phyloP scores from a whole-genome alignment of 495 filamentous ascomycete species.

The Evansstolkia leycettana region DNA sequence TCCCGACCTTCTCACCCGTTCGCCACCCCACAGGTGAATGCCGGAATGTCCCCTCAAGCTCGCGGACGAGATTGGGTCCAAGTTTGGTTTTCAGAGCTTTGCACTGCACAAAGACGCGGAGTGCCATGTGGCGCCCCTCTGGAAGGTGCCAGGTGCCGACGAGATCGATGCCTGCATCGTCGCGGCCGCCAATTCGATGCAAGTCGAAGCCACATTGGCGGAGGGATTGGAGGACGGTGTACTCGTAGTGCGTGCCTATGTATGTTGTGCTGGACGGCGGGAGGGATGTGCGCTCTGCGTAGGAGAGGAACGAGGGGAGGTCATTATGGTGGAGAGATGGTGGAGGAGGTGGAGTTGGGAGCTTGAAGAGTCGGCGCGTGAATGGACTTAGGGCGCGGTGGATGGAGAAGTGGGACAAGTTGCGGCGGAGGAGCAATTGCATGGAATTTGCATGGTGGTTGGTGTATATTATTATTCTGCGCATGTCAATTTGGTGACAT shows the following conservation, averaged over 20 bases:
- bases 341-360: conserved; percentile 26
- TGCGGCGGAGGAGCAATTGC: conserved; percentile 4
- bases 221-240: conserved; percentile 56
- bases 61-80: conserved; percentile 58
- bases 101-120: conserved; percentile 70
- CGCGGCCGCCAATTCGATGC: conserved; percentile 56
- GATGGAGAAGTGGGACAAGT: conserved; percentile 8
- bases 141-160: conserved; percentile 67
- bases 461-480: too few relatives aligned
- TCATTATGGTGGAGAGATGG: conserved; percentile 47
- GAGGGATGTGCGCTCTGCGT: conserved; percentile 42
- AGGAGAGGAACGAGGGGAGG: conserved; percentile 57
- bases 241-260: conserved; percentile 52
- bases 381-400: conserved; percentile 17
- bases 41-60: conserved; percentile 72
- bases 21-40: conserved; percentile 60
- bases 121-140: conserved; percentile 21
- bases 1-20: conserved; percentile 43
- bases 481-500: too few relatives aligned
- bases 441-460: too few relatives aligned
- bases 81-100: conserved; percentile 49
- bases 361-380: conserved; percentile 29
- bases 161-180: conserved; percentile 76
- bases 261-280: conserved; percentile 26
- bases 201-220: conserved; percentile 51